Conservation (phyloP, 352 stramenopile species). For the Globisporangium nagaii region DNA sequence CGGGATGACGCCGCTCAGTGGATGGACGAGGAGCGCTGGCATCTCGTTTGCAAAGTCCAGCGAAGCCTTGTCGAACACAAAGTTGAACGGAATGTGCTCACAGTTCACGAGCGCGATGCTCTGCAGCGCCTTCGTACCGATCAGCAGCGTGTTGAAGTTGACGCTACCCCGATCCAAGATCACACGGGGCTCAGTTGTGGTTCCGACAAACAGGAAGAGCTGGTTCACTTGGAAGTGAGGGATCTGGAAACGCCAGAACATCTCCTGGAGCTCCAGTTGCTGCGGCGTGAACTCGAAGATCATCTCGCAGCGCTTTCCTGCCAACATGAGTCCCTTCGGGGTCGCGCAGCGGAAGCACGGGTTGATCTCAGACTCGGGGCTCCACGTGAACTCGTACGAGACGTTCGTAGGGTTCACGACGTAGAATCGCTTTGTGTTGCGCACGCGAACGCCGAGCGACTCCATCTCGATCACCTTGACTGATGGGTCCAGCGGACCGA, state of each 20-base stretch:
- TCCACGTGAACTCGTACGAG: constrained; percentile 93
- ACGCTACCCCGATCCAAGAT: constrained; percentile 82
- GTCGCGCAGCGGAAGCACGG: constrained; percentile 89
- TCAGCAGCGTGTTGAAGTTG: constrained; percentile 91
- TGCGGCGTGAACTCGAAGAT: constrained; percentile 95
- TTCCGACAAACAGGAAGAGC: constrained; percentile 90
- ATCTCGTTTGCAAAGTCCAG: constrained; percentile 76
- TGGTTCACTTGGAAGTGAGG: constrained; percentile 86
- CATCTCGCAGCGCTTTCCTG: constrained; percentile 92
- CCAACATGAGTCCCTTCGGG: constrained; percentile 87
- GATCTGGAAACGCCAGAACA: constrained; percentile 91
- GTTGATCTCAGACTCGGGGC: constrained; percentile 61
- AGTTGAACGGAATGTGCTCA: constrained; percentile 92
- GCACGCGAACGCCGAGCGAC: constrained; percentile 85
- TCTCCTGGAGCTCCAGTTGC: constrained; percentile 85
- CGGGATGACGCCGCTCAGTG: constrained; percentile 86
- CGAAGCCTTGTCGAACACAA: constrained; percentile 90
- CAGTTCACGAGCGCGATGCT: constrained; percentile 89
- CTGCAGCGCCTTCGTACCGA: constrained; percentile 83
- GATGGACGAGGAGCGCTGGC: constrained; percentile 78
- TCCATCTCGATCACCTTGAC: constrained; percentile 92
- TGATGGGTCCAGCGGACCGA: constrained; percentile 78
- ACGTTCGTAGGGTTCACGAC: constrained; percentile 92
- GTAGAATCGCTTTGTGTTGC: constrained; percentile 91
- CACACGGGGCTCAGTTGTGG: constrained; percentile 88